Evolutionary conservation across 352 stramenopile species (phyloP).

Genomic region (Phytophthora sansomeana): DNA sequence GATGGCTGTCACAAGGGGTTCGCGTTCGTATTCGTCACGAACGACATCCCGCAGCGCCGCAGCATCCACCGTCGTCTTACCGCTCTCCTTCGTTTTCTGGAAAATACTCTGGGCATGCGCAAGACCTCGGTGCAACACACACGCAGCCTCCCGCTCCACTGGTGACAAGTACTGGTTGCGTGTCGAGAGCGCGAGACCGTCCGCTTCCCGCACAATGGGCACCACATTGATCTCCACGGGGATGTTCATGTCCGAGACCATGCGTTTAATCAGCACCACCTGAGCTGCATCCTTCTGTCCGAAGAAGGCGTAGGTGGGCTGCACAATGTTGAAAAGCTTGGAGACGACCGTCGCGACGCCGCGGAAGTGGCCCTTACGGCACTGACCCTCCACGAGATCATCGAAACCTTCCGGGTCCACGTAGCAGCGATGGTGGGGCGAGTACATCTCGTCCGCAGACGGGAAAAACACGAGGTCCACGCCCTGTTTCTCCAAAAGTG

Average conservation of each 20-base stretch:
- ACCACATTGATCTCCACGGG: slow-evolving; percentile 92
- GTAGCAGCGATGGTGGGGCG: slow-evolving; percentile 84
- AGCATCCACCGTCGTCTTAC: slow-evolving; percentile 41
- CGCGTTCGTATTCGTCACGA: slow-evolving; percentile 62
- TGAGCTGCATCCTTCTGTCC: slow-evolving; percentile 99
- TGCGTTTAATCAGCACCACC: slow-evolving; percentile 94
- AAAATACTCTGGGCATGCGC: slow-evolving; percentile 58
- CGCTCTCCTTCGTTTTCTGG: slow-evolving; percentile 28
- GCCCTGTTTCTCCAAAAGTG: slow-evolving; percentile 82
- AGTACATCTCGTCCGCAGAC: slow-evolving; percentile 90
- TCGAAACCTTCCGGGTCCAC: slow-evolving; percentile 96
- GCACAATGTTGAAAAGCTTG: slow-evolving; percentile 99
- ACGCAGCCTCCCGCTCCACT: slow-evolving; percentile 89
- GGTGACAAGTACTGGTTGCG: slow-evolving; percentile 97
- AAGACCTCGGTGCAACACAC: slow-evolving; percentile 90
- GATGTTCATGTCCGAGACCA: slow-evolving; percentile 98
- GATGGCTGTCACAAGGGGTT: slow-evolving; percentile 94
- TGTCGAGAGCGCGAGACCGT: slow-evolving; percentile 98
- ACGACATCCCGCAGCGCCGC: slow-evolving; percentile 52
- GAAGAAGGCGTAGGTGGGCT: slow-evolving; percentile 97
- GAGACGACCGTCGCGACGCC: slow-evolving; percentile 99
- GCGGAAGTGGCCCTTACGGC: slow-evolving; percentile 96
- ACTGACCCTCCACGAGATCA: slow-evolving; percentile 91
- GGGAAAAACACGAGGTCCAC: slow-evolving; percentile 94
- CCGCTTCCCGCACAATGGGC: slow-evolving; percentile 93